Evolutionary conservation across 192 early-diverging fungal genomes (phyloP).

Genomic region (Linderina pennispora): DNA sequence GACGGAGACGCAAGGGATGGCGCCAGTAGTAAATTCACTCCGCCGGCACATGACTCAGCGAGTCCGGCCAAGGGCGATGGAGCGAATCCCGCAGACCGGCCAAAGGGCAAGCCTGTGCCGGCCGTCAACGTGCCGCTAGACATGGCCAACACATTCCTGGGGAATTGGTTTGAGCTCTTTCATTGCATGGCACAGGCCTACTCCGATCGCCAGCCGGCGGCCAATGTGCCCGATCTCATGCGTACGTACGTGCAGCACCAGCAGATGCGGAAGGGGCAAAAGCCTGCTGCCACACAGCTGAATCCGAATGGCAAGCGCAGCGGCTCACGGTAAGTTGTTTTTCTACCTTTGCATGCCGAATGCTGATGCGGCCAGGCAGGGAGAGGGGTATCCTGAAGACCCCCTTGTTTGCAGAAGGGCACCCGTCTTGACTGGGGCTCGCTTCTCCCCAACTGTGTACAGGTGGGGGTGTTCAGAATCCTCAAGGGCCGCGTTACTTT

Average conservation of each 20-base stretch:
- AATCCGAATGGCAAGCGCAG: conserved; percentile 34
- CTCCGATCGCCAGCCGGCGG: conserved; percentile 12
- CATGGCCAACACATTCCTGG: conserved; percentile 18
- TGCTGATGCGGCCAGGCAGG: too few species aligned
- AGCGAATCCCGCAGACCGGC: background rate
- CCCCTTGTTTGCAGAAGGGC: too few species aligned
- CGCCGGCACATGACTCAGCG: background rate
- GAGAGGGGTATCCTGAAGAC: too few species aligned
- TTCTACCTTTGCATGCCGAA: too few species aligned
- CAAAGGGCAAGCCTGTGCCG: conserved; percentile 5
- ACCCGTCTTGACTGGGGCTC: too few species aligned
- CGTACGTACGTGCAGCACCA: conserved; percentile 26
- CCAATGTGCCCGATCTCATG: conserved; percentile 6
- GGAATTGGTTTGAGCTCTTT: conserved; percentile 36
- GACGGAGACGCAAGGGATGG: too few species aligned
- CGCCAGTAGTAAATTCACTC: too few species aligned
- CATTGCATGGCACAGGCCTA: conserved; percentile 25
- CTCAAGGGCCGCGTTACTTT: too few species aligned
- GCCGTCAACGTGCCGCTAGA: conserved; percentile 16
- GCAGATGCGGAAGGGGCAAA: background rate
- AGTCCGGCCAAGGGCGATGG: background rate
- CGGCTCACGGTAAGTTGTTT: conserved; percentile 20
- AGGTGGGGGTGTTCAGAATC: too few species aligned
- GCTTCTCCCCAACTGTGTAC: too few species aligned
- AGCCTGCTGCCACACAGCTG: conserved; percentile 2